Evolutionary conservation across 1,284 basidiomycete species (phyloP), one percentile per base, ranked within the genome.

Genomic region (Pulveroboletus sp.): DNA sequence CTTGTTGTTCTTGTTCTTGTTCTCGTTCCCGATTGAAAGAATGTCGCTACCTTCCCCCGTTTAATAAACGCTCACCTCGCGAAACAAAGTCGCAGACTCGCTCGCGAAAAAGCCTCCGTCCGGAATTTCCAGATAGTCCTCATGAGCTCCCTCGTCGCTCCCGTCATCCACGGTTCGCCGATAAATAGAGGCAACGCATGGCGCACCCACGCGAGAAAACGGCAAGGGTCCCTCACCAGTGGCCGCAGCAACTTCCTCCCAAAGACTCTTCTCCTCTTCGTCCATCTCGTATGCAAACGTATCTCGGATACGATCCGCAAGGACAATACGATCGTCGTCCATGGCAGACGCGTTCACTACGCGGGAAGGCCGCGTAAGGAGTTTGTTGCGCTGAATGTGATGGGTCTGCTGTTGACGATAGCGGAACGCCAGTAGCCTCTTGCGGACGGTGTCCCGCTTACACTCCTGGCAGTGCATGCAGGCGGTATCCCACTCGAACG

Each of bases 391-490:
- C 17, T 61, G 53, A 6, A 51, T 15, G 12, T 52, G 64, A 10
- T 24, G 38, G 4, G 44, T 33, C 43, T 52, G 64, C 5, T 59
- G 52, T 10, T 62, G 60, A 43, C 57, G 68, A 39, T 60, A 57
- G 17, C 59, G 64, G 29, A 57, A 57, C 20, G 57, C 69, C 22
- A 71, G 28, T 24, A 71, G 17, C 20, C 59, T 59, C 36, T 71
- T 71, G 22, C 60, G 17, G n/a, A 74, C 18, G 2, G 59, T 55
- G 43, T 71, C 69, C 29, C 71, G 62, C 46, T 57, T 61, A 29
- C 72, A 71, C 4, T 67, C 68, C 12, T 60, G 59, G 33, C 72
- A 71, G n/a, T 71, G 69, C 46, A 52, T 51, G 36, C 61, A 72
- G 24, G 61, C 57, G 11, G 43, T 18, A 20, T 69, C 58, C 52